Conservation (phyloP, 495 filamentous ascomycete genomes). For the Aspergillus indologenus region DNA sequence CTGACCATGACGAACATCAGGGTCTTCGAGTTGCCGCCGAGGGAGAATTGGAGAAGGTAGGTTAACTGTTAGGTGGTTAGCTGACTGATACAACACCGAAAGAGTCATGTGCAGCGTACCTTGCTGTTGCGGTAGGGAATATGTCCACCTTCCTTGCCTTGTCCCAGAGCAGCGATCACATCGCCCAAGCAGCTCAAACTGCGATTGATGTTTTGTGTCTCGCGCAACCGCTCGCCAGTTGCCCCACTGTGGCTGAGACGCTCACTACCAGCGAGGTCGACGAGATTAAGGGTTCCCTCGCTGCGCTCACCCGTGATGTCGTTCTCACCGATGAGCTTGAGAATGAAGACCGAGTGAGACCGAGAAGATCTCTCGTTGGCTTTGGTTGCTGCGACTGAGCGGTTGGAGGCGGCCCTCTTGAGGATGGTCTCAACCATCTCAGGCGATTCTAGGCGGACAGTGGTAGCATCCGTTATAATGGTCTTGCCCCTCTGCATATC, state of each 20-base stretch:
- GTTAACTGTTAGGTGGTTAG: conserved; percentile 60
- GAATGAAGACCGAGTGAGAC: conserved; percentile 94
- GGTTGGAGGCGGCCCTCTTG: conserved; percentile 71
- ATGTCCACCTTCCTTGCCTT: conserved; percentile 79
- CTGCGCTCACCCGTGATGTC: conserved; percentile 76
- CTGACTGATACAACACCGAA: not conserved
- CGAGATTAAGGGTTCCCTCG: conserved; percentile 92
- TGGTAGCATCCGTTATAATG: conserved; percentile 76
- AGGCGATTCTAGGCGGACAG: conserved; percentile 72
- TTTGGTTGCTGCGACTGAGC: conserved; percentile 91
- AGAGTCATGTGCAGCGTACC: conserved; percentile 51
- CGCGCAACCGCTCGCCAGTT: conserved; percentile 80
- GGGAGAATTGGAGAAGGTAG: conserved; percentile 90
- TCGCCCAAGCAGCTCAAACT: conserved; percentile 89
- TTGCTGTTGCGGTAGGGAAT: conserved; percentile 96
- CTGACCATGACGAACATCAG: conserved; percentile 99
- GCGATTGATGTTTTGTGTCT: conserved; percentile 97
- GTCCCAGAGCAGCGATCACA: conserved; percentile 86
- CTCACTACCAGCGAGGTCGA: conserved; percentile 93
- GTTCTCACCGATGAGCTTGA: conserved; percentile 81
- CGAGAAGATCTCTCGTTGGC: conserved; percentile 93
- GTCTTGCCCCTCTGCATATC: conserved; percentile 79
- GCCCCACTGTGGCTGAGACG: conserved; percentile 79
- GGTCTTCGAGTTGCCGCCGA: conserved; percentile 94
- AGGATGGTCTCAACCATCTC: conserved; percentile 78